Evolutionary conservation across 2,329 filamentous ascomycete species (phyloP), one percentile per base, ranked within the genome.

Genomic region (Exutisphaerella laricina): DNA sequence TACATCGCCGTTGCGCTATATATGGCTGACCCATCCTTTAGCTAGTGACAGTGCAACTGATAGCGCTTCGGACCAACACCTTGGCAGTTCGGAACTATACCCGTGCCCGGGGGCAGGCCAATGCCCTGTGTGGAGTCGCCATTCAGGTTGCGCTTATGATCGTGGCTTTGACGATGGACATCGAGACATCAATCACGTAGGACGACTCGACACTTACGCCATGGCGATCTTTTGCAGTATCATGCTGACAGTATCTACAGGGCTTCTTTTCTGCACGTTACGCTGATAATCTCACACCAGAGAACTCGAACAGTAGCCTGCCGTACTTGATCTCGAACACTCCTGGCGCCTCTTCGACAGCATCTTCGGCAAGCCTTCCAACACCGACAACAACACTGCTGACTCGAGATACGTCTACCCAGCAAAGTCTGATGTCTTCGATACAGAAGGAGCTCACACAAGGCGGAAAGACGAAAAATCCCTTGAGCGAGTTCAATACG

Each of bases 341-440:
- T 8, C 55, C 57, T 14, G 50, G 55, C 17, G 50, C 56, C 3
- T 57, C 58, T 6, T 59, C 58, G 2, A 57, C 51, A 7, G 53
- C 49, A 7, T 63, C 60, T 2, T 59, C 60, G 1, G 52, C 62
- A 47, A 62, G 59, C 39, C 44, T 62, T 9, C 58, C 58, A 0
- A 57, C 53, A 2, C 57, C 57, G 9, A 43, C 29, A 4, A 51
- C 23, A 12, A 26, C 23, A 26, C 23, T 26, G 12, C 23, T 26
- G 23, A 26, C 23, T 12, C 6, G 23, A 26, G 23, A 26, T 6
- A 6, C 23, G 23, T 26, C 23, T 26, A 26, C 6, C 23, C 6
- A 26, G 23, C 23, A n/a, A n/a, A n/a, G n/a, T n/a, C n/a, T n/a
- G n/a, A n/a, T n/a, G n/a, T n/a, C n/a, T n/a, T n/a, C n/a, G n/a